phyloP scores from a whole-genome alignment of 1,139 yeast species.

The Barnettozyma hawaiiensis region DNA sequence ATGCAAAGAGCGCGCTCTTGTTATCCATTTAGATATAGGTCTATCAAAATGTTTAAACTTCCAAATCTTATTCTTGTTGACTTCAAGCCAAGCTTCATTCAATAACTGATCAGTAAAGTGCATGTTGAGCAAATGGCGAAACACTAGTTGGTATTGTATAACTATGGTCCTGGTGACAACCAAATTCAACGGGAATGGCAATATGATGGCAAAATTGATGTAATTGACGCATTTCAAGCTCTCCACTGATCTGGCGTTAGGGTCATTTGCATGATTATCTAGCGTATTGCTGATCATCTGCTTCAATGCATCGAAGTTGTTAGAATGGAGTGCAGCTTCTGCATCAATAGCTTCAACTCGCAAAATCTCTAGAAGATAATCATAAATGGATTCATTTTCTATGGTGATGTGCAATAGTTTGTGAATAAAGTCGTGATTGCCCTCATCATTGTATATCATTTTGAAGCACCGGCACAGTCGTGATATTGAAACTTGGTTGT shows the following conservation, averaged over 20 bases:
- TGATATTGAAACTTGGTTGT: slow-evolving; percentile 33
- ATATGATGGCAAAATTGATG: slow-evolving; percentile 57
- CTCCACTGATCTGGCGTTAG: slow-evolving; percentile 22
- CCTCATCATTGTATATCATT: slow-evolving; percentile 7
- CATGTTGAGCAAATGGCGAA: slow-evolving; percentile 62
- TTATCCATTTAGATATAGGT: slow-evolving; percentile 50
- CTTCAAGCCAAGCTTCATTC: slow-evolving; percentile 69
- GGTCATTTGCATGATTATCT: slow-evolving; percentile 24
- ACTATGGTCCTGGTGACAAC: slow-evolving; percentile 66
- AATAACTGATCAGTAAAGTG: slow-evolving; percentile 57
- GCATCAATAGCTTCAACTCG: slow-evolving; percentile 62
- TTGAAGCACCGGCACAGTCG: slow-evolving; percentile 33
- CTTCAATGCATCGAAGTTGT: slow-evolving; percentile 37
- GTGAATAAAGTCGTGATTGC: slow-evolving; percentile 19
- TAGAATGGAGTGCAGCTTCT: slow-evolving; percentile 40
- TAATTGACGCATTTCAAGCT: slow-evolving; percentile 38
- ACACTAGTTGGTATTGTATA: slow-evolving; percentile 74
- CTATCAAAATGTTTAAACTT: slow-evolving; percentile 38
- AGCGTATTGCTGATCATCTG: slow-evolving; percentile 37
- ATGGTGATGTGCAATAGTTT: slow-evolving; percentile 27
- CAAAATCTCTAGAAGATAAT: slow-evolving; percentile 59
- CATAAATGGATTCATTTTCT: slow-evolving; percentile 40
- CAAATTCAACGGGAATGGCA: slow-evolving; percentile 85
- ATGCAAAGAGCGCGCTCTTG: slow-evolving; percentile 51
- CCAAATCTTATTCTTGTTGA: slow-evolving; percentile 67